Percentiles rank a stretch among this genome's conserved stretches.
Evolutionary conservation across 1,284 basidiomycete species (phyloP).

Genomic region (Cystodermella granulosa): DNA sequence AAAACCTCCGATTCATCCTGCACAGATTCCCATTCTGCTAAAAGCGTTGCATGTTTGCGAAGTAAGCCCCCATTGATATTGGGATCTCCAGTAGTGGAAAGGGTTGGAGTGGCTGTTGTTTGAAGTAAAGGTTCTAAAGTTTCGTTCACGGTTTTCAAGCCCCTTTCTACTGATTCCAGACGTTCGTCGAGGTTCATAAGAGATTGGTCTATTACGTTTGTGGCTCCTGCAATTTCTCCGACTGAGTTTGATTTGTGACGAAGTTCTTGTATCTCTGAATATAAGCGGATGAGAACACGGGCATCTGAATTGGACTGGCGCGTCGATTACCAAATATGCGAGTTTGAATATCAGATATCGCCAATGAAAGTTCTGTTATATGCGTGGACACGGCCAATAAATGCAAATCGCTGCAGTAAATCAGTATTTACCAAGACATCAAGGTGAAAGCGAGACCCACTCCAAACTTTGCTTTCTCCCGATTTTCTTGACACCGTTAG

Average conservation of each 20-base stretch:
- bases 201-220: conserved; percentile 71
- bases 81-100: conserved; percentile 36
- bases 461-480: conserved; percentile 57
- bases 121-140: conserved; percentile 57
- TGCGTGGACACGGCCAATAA: conserved; percentile 73
- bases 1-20: conserved; percentile 78
- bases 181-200: conserved; percentile 75
- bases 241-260: conserved; percentile 70
- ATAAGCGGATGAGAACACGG: conserved; percentile 7
- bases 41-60: conserved; percentile 64
- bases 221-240: conserved; percentile 53
- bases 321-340: conserved; percentile 67
- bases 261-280: conserved; percentile 75
- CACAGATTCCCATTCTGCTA: conserved; percentile 74
- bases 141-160: conserved; percentile 62
- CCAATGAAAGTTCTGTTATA: conserved; percentile 77
- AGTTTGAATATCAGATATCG: conserved; percentile 79
- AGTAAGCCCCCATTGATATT: conserved; percentile 53
- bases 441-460: conserved; percentile 33
- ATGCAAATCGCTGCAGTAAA: conserved; percentile 56
- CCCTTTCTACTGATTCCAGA: conserved; percentile 66
- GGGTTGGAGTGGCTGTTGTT: conserved; percentile 48
- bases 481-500: conserved; percentile 41
- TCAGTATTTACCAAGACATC: neutral
- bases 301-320: conserved; percentile 7